Evolutionary conservation across 257 asterid species (phyloP).

Genomic region (Penstemon eatonii): DNA sequence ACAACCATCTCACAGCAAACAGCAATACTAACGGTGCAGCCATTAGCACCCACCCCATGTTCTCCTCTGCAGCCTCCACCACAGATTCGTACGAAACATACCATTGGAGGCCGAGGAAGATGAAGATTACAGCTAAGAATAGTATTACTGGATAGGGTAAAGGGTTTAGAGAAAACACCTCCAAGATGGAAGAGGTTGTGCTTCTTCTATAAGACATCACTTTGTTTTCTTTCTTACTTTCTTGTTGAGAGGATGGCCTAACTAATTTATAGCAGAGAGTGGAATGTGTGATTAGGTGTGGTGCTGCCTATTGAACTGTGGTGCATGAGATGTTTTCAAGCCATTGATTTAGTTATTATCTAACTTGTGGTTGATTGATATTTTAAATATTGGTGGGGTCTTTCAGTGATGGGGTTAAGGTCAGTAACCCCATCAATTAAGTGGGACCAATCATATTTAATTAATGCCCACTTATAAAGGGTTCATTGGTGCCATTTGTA

Average conservation of each 20-base stretch:
- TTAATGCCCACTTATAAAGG: slow-evolving; percentile 8
- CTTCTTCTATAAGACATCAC: slow-evolving; percentile 45
- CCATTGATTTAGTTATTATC: slow-evolving; percentile 11
- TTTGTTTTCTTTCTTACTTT: background rate
- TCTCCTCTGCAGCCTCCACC: slow-evolving; percentile 71
- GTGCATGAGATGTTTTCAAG: background rate
- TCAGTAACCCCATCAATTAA: background rate
- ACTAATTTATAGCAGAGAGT: slow-evolving; percentile 30
- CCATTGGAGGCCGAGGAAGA: slow-evolving; percentile 83
- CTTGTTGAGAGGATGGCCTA: slow-evolving; percentile 31
- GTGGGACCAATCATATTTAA: slow-evolving; percentile 12
- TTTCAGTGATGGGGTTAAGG: background rate
- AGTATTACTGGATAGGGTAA: slow-evolving; percentile 76
- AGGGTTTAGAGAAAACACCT: slow-evolving; percentile 58
- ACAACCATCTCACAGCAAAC: slow-evolving; percentile 55
- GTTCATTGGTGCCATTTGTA: slow-evolving; percentile 25
- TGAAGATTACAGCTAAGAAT: slow-evolving; percentile 53
- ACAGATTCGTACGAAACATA: slow-evolving; percentile 68
- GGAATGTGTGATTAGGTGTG: slow-evolving; percentile 17
- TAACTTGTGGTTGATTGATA: background rate
- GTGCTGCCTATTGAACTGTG: slow-evolving; percentile 4
- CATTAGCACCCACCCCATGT: slow-evolving; percentile 76
- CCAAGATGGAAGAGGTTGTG: slow-evolving; percentile 50
- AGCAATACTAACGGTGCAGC: slow-evolving; percentile 62
- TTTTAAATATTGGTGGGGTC: background rate